phyloP scores from a whole-genome alignment of 2,329 filamentous ascomycete species.

The Rutstroemia sp. region DNA sequence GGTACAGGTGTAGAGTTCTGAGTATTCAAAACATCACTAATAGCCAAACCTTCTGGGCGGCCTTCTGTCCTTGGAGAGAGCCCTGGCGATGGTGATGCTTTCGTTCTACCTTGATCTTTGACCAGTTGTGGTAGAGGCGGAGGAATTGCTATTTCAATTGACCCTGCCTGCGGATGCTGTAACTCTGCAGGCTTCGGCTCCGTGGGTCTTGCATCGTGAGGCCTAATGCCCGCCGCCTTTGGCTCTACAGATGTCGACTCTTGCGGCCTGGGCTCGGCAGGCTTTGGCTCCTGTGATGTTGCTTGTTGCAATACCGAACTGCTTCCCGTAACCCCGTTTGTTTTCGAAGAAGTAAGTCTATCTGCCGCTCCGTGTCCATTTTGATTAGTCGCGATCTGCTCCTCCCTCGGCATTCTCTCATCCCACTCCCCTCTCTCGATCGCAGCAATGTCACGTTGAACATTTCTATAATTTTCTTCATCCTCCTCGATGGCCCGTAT shows the following conservation, averaged over 20 bases:
- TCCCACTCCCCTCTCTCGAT: conserved; percentile 56
- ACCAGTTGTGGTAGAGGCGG: conserved; percentile 1
- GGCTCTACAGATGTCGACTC: conserved; percentile 9
- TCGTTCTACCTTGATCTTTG: conserved; percentile 8
- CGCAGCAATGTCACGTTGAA: conserved; percentile 61
- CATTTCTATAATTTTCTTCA: conserved; percentile 56
- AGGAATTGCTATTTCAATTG: conserved; percentile 8
- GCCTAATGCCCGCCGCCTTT: not conserved
- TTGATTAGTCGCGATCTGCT: not conserved
- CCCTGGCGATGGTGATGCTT: conserved; percentile 10
- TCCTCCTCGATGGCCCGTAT: conserved; percentile 67
- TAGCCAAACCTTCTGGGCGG: conserved; percentile 21
- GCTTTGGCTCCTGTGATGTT: not conserved
- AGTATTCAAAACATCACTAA: conserved; percentile 23
- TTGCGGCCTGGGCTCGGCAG: conserved; percentile 1
- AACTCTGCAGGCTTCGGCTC: conserved; percentile 10
- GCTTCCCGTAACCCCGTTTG: not conserved
- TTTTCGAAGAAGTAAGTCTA: not conserved
- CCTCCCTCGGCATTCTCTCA: conserved; percentile 29
- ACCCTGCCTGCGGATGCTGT: conserved; percentile 1
- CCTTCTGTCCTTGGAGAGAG: conserved; percentile 15
- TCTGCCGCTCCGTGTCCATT: not conserved
- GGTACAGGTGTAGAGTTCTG: conserved; percentile 14
- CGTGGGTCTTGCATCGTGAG: conserved; percentile 7
- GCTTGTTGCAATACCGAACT: not conserved